phyloP scores from a whole-genome alignment of 768 basidiomycete genomes.

The Calocera viscosa region DNA sequence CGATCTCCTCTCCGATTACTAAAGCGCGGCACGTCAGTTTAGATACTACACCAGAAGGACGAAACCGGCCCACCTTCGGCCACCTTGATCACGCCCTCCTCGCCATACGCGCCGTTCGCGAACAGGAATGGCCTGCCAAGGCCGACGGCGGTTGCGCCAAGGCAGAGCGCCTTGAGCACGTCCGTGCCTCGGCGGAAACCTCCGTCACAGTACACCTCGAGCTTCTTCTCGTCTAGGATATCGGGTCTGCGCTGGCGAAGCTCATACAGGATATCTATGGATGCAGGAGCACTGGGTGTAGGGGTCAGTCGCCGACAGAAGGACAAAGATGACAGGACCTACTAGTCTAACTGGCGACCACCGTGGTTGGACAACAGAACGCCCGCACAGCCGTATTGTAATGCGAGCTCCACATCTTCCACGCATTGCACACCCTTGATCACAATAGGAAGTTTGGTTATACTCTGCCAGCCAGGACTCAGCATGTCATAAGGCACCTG shows the following conservation, averaged over 20 bases:
- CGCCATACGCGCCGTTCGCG: slow-evolving; percentile 24
- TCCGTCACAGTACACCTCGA: slow-evolving; percentile 74
- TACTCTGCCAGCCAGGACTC: slow-evolving; percentile 36
- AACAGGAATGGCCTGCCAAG: slow-evolving; percentile 30
- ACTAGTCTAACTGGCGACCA: slow-evolving; percentile 39
- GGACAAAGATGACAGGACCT: slow-evolving; percentile 15
- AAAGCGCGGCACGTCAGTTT: neutral
- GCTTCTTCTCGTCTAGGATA: slow-evolving; percentile 56
- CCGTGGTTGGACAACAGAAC: slow-evolving; percentile 89
- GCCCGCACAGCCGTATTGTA: slow-evolving; percentile 71
- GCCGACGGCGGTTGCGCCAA: slow-evolving; percentile 34
- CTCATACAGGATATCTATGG: slow-evolving; percentile 51
- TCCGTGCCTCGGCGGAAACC: slow-evolving; percentile 73
- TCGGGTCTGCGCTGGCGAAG: slow-evolving; percentile 63
- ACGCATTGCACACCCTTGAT: slow-evolving; percentile 35
- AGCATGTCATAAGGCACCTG: slow-evolving; percentile 19
- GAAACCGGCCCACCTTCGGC: slow-evolving; percentile 12
- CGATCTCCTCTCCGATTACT: slow-evolving; percentile 34
- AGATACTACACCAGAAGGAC: neutral
- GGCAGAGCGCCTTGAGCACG: slow-evolving; percentile 77
- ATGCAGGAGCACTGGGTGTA: slow-evolving; percentile 19
- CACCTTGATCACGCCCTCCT: slow-evolving; percentile 26
- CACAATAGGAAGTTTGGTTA: slow-evolving; percentile 34
- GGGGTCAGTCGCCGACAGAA: neutral
- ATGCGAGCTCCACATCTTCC: slow-evolving; percentile 76